Conservation (phyloP, 495 filamentous ascomycete species). For the Hyaloscypha hepaticicola region DNA sequence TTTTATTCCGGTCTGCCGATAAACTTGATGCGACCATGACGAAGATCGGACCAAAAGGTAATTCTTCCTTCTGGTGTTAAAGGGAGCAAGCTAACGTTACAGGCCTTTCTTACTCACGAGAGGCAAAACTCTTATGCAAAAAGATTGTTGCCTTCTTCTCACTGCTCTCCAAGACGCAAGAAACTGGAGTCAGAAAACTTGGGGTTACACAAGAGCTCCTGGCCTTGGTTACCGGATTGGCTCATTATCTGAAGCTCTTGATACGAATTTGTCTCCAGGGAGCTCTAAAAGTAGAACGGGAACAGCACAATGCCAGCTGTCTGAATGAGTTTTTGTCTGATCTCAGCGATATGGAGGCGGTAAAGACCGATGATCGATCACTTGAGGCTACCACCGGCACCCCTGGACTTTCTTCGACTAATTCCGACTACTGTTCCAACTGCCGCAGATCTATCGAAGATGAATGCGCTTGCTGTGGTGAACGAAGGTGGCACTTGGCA, state of each 20-base stretch:
- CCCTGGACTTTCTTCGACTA: conserved; percentile 67
- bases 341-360: conserved; percentile 69
- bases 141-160: conserved; percentile 99
- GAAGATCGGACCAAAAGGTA: conserved; percentile 72
- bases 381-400: conserved; percentile 74
- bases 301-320: conserved; percentile 69
- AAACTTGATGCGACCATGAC: conserved; percentile 72
- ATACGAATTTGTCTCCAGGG: conserved; percentile 97
- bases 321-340: conserved; percentile 79
- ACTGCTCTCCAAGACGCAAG: conserved; percentile 88
- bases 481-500: conserved; percentile 77
- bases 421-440: conserved; percentile 75
- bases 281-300: conserved; percentile 84
- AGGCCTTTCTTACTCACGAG: conserved; percentile 88
- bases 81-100: conserved; percentile 22
- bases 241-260: conserved; percentile 96
- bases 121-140: conserved; percentile 97
- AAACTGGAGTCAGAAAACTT: conserved; percentile 79
- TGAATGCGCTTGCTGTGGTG: conserved; percentile 71
- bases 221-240: conserved; percentile 91
- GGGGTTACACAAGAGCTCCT: conserved; percentile 97
- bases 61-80: conserved; percentile 3
- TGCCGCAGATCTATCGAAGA: conserved; percentile 93
- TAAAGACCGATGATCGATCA: conserved; percentile 68
- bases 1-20: conserved; percentile 88